phyloP scores from a whole-genome alignment of 2,329 filamentous ascomycete species.

The Colletotrichum tropicale region DNA sequence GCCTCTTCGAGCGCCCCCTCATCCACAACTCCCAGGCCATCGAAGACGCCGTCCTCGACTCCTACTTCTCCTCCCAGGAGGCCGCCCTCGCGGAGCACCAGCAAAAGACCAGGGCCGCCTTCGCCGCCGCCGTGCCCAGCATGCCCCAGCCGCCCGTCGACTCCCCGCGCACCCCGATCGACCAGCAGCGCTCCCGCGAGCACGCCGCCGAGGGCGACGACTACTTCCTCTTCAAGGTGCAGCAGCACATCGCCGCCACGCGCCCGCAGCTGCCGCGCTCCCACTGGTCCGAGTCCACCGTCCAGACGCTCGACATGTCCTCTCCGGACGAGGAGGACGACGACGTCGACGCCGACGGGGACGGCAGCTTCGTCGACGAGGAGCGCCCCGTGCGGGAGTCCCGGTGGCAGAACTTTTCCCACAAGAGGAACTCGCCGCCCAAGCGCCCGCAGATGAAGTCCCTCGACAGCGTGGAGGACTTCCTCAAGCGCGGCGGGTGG shows the following conservation, averaged over 20 bases:
- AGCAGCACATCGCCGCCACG: slow-evolving; percentile 15
- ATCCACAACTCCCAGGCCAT: slow-evolving; percentile 16
- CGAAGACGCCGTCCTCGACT: slow-evolving; percentile 15
- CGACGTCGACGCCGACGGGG: slow-evolving; percentile 8
- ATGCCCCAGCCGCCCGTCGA: slow-evolving; percentile 17
- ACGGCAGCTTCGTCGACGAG: slow-evolving; percentile 11
- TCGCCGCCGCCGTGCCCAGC: neutral
- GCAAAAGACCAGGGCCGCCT: neutral
- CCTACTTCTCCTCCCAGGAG: slow-evolving; percentile 17
- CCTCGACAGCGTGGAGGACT: slow-evolving; percentile 39
- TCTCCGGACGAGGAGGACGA: slow-evolving; percentile 21
- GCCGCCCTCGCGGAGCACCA: neutral
- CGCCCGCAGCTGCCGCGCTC: slow-evolving; percentile 33
- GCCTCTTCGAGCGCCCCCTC: slow-evolving; percentile 20
- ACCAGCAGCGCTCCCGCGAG: slow-evolving; percentile 8
- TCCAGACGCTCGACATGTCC: slow-evolving; percentile 23
- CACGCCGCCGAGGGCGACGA: slow-evolving; percentile 18
- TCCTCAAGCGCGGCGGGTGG: slow-evolving; percentile 47
- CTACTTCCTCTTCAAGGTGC: slow-evolving; percentile 24
- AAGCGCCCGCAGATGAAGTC: slow-evolving; percentile 42
- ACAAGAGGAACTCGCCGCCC: slow-evolving; percentile 27
- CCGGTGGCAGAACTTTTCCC: slow-evolving; percentile 35
- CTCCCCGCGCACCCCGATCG: slow-evolving; percentile 19
- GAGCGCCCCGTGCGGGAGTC: slow-evolving; percentile 13
- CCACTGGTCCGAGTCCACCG: slow-evolving; percentile 48